Evolutionary conservation across 306 rosid genomes (phyloP).

Genomic region (Acacia confusa): DNA sequence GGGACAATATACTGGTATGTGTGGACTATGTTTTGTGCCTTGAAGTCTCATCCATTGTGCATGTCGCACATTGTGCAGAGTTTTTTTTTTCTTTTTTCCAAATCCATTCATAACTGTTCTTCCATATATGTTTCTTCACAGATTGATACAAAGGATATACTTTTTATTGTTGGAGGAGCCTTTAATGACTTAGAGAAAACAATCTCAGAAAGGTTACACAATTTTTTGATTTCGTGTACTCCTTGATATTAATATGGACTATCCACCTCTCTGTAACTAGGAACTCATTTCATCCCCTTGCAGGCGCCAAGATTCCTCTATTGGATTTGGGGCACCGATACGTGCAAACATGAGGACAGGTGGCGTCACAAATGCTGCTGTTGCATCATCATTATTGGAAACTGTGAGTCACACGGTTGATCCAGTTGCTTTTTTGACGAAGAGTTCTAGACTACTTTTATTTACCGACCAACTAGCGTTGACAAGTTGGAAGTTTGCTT

Average conservation of each 20-base stretch:
- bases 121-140: constrained; percentile 41
- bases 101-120: constrained; percentile 19
- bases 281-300: constrained; percentile 25
- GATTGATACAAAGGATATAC: constrained; percentile 98
- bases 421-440: constrained; percentile 8
- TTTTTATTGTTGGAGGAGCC: constrained; percentile 97
- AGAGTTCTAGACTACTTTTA: constrained; percentile 23
- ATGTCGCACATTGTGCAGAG: not conserved
- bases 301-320: constrained; percentile 93
- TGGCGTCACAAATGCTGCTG: constrained; percentile 73
- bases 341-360: constrained; percentile 92
- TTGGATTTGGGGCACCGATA: constrained; percentile 95
- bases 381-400: constrained; percentile 84
- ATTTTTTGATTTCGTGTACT: constrained; percentile 14
- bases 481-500: constrained; percentile 19
- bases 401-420: constrained; percentile 54
- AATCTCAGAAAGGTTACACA: constrained; percentile 86
- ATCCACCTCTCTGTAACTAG: constrained; percentile 10
- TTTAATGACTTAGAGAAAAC: constrained; percentile 96
- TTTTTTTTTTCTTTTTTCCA: not conserved
- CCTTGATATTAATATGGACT: constrained; percentile 4
- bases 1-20: constrained; percentile 88
- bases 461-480: constrained; percentile 23
- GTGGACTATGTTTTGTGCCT: constrained; percentile 4
- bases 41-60: not conserved